A percentile compares a stretch with the other conserved stretches of the same genome.
Conservation (phyloP, 768 basidiomycete species). For the Rhodotorula diobovata region DNA sequence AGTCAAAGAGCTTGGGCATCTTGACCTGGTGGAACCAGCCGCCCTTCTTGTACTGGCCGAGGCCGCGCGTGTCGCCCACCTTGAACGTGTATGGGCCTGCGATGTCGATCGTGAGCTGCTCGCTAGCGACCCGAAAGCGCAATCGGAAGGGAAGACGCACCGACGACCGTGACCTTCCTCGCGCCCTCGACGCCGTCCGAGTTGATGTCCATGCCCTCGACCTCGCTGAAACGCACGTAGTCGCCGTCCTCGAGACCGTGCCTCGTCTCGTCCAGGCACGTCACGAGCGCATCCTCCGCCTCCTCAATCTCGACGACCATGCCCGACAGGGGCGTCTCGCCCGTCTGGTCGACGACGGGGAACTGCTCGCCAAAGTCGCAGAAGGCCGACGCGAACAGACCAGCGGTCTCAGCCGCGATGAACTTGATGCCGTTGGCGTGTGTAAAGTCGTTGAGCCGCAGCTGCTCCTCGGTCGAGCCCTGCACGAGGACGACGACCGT, state of each 20-base stretch:
- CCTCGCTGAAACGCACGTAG: slow-evolving; percentile 91
- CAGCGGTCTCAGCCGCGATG: slow-evolving; percentile 82
- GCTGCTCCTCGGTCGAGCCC: slow-evolving; percentile 68
- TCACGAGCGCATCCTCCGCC: slow-evolving; percentile 86
- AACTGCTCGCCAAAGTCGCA: slow-evolving; percentile 95
- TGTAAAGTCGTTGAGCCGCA: slow-evolving; percentile 95
- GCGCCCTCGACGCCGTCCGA: slow-evolving; percentile 56
- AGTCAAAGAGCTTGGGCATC: slow-evolving; percentile 93
- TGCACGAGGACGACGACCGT: slow-evolving; percentile 75
- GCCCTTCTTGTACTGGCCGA: slow-evolving; percentile 73
- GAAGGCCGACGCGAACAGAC: slow-evolving; percentile 90
- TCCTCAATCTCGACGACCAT: slow-evolving; percentile 95
- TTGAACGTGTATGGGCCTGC: slow-evolving; percentile 87
- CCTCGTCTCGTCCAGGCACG: slow-evolving; percentile 91
- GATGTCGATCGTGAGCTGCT: not conserved
- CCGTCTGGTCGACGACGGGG: slow-evolving; percentile 94
- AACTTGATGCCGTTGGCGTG: slow-evolving; percentile 84
- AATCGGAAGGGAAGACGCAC: slow-evolving; percentile 37
- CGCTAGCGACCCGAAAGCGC: not conserved
- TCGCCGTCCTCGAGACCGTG: slow-evolving; percentile 99
- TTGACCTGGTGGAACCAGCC: slow-evolving; percentile 98
- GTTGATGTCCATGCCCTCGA: slow-evolving; percentile 74
- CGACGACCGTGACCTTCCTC: slow-evolving; percentile 85
- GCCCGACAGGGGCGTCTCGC: slow-evolving; percentile 84
- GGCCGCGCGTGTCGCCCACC: slow-evolving; percentile 80